A percentile compares a stretch with the other conserved stretches of the same genome.
phyloP scores from a whole-genome alignment of 345 rosid genomes.

The Leavenworthia alabamica region DNA sequence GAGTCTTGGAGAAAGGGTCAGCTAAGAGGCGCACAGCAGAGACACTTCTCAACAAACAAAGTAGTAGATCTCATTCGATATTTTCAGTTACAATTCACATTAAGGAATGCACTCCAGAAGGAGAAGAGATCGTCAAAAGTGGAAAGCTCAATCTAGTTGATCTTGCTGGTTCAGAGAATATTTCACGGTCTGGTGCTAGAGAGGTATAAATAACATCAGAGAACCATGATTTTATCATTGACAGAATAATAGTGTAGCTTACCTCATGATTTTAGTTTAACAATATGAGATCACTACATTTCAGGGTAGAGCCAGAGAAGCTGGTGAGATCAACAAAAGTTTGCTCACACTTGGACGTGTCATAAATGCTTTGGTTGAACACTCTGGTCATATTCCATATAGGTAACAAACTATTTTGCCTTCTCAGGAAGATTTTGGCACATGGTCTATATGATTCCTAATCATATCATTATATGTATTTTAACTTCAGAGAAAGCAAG shows the following conservation, averaged over 20 bases:
- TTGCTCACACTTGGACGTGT: constrained; percentile 98
- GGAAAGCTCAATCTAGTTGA: constrained; percentile 99
- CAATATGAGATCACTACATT: constrained; percentile 23
- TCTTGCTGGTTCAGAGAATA: constrained; percentile 99
- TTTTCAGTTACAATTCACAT: constrained; percentile 97
- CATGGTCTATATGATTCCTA: neutral
- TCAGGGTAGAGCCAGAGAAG: constrained; percentile 99
- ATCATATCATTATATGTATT: constrained; percentile 3
- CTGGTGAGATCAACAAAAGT: constrained; percentile 97
- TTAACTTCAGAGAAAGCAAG: constrained; percentile 81
- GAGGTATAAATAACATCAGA: constrained; percentile 49
- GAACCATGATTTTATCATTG: neutral
- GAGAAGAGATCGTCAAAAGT: constrained; percentile 96
- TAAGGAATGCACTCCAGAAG: constrained; percentile 95
- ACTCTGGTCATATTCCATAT: constrained; percentile 94
- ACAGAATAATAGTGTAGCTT: neutral
- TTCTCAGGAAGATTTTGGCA: neutral
- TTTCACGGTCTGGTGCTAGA: constrained; percentile 97
- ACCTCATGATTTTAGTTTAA: constrained; percentile 1
- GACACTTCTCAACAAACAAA: constrained; percentile 97
- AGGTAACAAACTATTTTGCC: constrained; percentile 39
- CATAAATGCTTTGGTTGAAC: constrained; percentile 94
- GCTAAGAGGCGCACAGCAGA: constrained; percentile 97
- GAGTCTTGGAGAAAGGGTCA: constrained; percentile 95
- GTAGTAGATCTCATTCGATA: constrained; percentile 97